These are phyloP conservation scores for Backusella morwellensis DNA, from an alignment of 192 early-diverging fungal genomes.

Conservation along the genomic window DNA sequence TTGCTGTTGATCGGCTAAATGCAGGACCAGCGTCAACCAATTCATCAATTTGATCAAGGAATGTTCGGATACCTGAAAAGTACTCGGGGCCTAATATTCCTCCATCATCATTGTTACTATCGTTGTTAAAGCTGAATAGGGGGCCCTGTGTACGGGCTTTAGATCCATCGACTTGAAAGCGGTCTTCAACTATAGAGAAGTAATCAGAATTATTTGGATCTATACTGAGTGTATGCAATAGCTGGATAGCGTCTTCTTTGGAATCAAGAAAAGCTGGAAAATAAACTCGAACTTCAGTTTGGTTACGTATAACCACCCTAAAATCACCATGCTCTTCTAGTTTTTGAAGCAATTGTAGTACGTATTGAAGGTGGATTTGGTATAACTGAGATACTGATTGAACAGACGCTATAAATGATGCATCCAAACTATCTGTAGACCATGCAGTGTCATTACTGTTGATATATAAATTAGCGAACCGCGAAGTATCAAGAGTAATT, in stretches of 20 bases:
- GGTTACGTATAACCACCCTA: background rate
- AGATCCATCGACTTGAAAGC: constrained; percentile 10
- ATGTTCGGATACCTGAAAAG: constrained; percentile 34
- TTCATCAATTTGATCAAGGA: constrained; percentile 36
- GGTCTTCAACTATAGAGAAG: constrained; percentile 3
- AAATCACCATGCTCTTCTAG: background rate
- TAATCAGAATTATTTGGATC: background rate
- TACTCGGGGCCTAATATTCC: constrained; percentile 30
- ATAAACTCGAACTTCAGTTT: constrained; percentile 1
- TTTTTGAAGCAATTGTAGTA: background rate
- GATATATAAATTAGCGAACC: background rate
- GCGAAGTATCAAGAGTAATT: constrained; percentile 10
- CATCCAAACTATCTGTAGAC: background rate
- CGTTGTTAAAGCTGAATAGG: background rate
- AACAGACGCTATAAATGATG: constrained; percentile 1
- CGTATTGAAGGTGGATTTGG: background rate
- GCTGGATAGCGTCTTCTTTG: background rate
- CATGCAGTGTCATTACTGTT: background rate
- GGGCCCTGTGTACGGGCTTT: background rate
- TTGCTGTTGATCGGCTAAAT: constrained; percentile 1
- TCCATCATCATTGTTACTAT: background rate
- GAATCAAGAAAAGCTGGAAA: background rate
- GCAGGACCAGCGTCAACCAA: constrained; percentile 27
- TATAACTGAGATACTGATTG: background rate
- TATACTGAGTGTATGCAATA: background rate